phyloP scores from a whole-genome alignment of 306 rosid species.

The Sicyos baderoa region DNA sequence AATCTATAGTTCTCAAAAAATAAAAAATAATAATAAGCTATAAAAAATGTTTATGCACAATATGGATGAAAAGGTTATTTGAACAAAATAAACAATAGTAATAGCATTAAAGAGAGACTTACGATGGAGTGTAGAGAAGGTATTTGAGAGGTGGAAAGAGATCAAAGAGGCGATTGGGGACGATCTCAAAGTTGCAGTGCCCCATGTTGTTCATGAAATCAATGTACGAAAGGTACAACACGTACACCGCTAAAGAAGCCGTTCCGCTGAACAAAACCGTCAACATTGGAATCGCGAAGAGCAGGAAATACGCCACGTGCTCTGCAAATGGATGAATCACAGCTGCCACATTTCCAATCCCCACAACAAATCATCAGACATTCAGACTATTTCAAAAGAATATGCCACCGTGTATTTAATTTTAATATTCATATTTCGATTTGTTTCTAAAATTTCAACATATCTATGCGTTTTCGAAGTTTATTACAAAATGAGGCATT shows the following conservation, averaged over 20 bases:
- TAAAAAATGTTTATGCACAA: too few relatives aligned
- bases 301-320: constrained; percentile 28
- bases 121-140: constrained; percentile 37
- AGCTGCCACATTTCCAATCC: constrained; percentile 24
- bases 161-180: constrained; percentile 34
- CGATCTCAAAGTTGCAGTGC: constrained; percentile 40
- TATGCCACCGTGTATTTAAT: too few relatives aligned
- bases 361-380: too few relatives aligned
- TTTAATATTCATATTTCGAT: too few relatives aligned
- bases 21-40: too few relatives aligned
- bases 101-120: constrained; percentile 16
- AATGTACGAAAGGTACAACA: constrained; percentile 21
- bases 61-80: too few relatives aligned
- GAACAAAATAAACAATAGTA: too few relatives aligned
- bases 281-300: constrained; percentile 30
- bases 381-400: too few relatives aligned
- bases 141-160: constrained; percentile 38
- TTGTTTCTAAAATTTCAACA: too few relatives aligned
- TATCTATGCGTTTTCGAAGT: too few relatives aligned
- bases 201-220: constrained; percentile 52
- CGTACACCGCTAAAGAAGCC: constrained; percentile 5
- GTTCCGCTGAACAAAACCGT: constrained; percentile 12
- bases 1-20: too few relatives aligned
- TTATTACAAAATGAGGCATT: too few relatives aligned
- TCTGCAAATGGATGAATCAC: constrained; percentile 46